A percentile compares a stretch with the other conserved stretches of the same genome.
Conservation (phyloP, 73 alveolate species). For the Tetrahymena thermophila region DNA sequence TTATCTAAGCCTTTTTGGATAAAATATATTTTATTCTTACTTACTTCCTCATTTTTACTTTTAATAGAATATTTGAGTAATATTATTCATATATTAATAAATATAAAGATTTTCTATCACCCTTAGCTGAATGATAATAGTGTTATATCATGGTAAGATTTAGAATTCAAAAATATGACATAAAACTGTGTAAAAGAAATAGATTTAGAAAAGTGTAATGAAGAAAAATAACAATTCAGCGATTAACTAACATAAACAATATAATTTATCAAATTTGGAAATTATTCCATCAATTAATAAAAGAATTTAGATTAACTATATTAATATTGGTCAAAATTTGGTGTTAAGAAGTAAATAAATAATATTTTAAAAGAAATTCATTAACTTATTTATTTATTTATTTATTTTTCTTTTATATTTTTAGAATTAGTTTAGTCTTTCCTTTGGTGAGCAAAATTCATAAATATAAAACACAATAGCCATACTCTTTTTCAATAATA, state of each 20-base stretch:
- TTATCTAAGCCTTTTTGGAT: no score
- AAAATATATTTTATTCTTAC: no score
- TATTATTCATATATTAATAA: no score
- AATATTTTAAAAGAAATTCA: no score
- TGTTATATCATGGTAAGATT: background rate
- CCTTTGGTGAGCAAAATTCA: background rate
- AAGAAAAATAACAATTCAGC: background rate
- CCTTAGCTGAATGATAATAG: background rate
- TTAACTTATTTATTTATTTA: no score
- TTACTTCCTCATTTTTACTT: no score
- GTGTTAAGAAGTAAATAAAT: background rate
- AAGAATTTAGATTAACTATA: background rate
- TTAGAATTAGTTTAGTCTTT: background rate
- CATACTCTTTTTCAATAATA: background rate
- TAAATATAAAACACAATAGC: background rate
- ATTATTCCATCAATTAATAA: background rate
- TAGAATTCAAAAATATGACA: background rate
- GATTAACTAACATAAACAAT: background rate
- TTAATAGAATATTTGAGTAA: no score
- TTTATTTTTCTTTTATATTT: no score
- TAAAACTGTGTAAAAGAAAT: background rate
- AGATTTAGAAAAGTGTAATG: background rate
- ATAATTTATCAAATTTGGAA: background rate
- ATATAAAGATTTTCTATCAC: background rate
- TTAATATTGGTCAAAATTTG: background rate